Base-by-base conservation (phyloP, 1,139 yeast genomes). In the Taphrina populina region DNA sequence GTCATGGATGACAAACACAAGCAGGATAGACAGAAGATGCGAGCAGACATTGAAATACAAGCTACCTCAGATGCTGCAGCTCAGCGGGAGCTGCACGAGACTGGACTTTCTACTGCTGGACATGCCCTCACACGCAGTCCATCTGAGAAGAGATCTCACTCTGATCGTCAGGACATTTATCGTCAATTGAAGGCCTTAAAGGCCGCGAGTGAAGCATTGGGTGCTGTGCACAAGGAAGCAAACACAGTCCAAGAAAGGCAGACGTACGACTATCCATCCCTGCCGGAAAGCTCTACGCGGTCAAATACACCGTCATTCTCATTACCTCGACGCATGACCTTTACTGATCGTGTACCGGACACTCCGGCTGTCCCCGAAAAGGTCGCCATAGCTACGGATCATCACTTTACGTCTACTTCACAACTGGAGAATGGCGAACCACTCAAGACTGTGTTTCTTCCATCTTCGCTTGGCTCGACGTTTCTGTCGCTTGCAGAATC, bases 361-460 rank as follows among this genome's bases (percentile, higher is more conserved):
- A 29, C 11, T 11, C n/a, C 33, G n/a, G 33, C 11, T 13, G n/a
- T 29, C 33, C 2, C 33, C n/a, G n/a, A 11, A 11, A 4, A 23
- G 15, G 11, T 27, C 45, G 32, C 32, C 45, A 11, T 19, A 13
- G 11, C 23, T n/a, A n/a, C 43, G 10, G 44, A 27, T 7, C 41
- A 52, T 20, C 24, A 52, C 24, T 52, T 52, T 19, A 8, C 37
- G 8, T 13, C 56, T n/a, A 4, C 49, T 15, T 29, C 51, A 10
- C 15, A 23, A 2, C 76, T 81, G 0, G 83, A 80, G 62, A 76
- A 76, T 23, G 83, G 83, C 0, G 70, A 69, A 4, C 77, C 81
- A 2, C 65, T 80, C 41, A 71, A 83, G 46, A 71, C 80, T 0
- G 65, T 79, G 1, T 79, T 73, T 63, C 64, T 79, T 13, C 82